Evolutionary conservation across 2,329 filamentous ascomycete genomes (phyloP).

Genomic region (Sporothrix humicola): DNA sequence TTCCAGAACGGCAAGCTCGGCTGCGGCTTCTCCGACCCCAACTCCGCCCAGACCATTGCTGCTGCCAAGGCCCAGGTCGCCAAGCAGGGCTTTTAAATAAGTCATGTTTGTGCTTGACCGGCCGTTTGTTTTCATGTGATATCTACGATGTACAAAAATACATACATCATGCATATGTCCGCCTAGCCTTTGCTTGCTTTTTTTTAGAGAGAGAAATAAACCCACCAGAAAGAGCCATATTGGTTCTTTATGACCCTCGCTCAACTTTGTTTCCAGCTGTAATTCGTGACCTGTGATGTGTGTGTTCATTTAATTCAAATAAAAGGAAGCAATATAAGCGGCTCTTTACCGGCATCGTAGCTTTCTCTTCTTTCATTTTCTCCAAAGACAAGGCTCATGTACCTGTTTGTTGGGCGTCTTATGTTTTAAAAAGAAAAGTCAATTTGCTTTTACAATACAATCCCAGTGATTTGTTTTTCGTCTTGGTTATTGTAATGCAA

Average conservation of each 20-base stretch:
- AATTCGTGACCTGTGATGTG: no score
- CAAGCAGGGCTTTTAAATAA: conserved; percentile 44
- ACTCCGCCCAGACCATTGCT: conserved; percentile 41
- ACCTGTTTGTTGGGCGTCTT: no score
- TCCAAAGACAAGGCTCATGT: no score
- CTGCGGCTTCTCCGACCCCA: conserved; percentile 45
- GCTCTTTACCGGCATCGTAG: no score
- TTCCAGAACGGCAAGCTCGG: conserved; percentile 47
- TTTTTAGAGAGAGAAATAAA: conserved; percentile 5
- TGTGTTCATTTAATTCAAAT: no score
- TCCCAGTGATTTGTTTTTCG: no score
- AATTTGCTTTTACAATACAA: no score
- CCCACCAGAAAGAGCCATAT: neutral
- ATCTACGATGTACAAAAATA: neutral
- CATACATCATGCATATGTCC: neutral
- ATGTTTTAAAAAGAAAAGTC: no score
- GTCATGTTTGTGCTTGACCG: neutral
- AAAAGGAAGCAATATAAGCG: no score
- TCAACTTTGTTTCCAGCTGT: neutral
- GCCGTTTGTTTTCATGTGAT: no score
- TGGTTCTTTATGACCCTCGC: neutral
- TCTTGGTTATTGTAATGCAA: no score
- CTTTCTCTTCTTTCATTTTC: no score
- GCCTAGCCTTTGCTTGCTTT: conserved; percentile 18
- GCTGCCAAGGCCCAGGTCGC: conserved; percentile 44